Evolutionary conservation across 2,329 filamentous ascomycete genomes (phyloP).

Genomic region (Ophiostoma sp.): DNA sequence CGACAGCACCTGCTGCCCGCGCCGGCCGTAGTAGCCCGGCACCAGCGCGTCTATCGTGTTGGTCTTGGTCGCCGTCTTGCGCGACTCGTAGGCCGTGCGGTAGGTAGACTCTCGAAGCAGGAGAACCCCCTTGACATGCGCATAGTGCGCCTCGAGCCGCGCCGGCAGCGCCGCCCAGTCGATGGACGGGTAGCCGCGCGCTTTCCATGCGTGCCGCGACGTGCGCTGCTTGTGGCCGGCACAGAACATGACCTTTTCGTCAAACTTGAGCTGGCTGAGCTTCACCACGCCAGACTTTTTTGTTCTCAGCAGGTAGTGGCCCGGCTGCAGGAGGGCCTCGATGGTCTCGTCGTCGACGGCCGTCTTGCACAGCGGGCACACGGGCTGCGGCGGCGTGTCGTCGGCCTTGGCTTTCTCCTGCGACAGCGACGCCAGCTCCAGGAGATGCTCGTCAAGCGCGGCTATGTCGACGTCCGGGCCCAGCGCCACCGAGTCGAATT

Average conservation of each 20-base stretch:
- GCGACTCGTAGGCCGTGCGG: slow-evolving; percentile 43
- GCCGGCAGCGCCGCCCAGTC: slow-evolving; percentile 59
- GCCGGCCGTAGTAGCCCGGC: slow-evolving; percentile 78
- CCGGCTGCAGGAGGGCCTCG: slow-evolving; percentile 29
- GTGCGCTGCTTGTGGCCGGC: slow-evolving; percentile 53
- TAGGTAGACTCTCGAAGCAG: slow-evolving; percentile 54
- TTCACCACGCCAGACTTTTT: slow-evolving; percentile 3
- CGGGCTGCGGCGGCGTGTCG: slow-evolving; percentile 10
- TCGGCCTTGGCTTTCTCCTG: not conserved
- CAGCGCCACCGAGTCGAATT: not conserved
- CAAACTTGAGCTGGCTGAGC: slow-evolving; percentile 44
- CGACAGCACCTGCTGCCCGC: slow-evolving; percentile 66
- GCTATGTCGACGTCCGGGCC: not conserved
- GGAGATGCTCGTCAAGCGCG: not conserved
- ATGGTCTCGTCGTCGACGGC: slow-evolving; percentile 52
- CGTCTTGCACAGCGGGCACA: slow-evolving; percentile 64
- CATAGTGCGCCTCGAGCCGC: slow-evolving; percentile 54
- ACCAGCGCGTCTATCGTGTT: slow-evolving; percentile 38
- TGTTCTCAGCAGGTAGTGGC: not conserved
- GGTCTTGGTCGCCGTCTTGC: no score
- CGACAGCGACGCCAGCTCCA: not conserved
- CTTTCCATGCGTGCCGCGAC: slow-evolving; percentile 45
- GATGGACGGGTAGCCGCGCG: slow-evolving; percentile 63
- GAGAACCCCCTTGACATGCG: slow-evolving; percentile 55
- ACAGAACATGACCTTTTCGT: slow-evolving; percentile 60